Evolutionary conservation across 1,284 basidiomycete genomes (phyloP).

Genomic region (Bondarzewia mesenterica): DNA sequence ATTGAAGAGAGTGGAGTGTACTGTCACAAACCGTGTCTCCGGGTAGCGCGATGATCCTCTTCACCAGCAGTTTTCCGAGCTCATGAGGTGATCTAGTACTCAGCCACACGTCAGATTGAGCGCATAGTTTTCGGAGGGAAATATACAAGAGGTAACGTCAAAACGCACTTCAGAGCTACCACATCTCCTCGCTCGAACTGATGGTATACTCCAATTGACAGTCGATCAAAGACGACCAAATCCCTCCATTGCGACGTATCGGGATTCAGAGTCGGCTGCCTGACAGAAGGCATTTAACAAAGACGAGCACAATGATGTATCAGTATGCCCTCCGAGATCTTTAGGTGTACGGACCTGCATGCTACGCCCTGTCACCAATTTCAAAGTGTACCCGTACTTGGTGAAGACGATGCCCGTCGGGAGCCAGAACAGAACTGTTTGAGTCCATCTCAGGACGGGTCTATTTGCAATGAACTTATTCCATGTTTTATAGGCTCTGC

Average conservation of each 20-base stretch:
- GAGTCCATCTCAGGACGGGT: constrained; percentile 4
- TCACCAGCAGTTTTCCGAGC: constrained; percentile 46
- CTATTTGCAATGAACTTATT: too few relatives aligned
- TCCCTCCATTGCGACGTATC: constrained; percentile 55
- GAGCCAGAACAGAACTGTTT: constrained; percentile 41
- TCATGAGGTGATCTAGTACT: constrained; percentile 54
- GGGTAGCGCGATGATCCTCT: constrained; percentile 58
- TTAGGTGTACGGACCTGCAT: constrained; percentile 54
- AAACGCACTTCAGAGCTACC: constrained; percentile 46
- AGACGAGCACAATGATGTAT: neutral
- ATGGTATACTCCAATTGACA: constrained; percentile 29
- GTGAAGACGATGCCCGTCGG: constrained; percentile 44
- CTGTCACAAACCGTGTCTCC: constrained; percentile 40
- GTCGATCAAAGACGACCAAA: constrained; percentile 54
- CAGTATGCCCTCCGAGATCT: neutral
- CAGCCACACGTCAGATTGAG: too few relatives aligned
- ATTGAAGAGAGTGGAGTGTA: neutral
- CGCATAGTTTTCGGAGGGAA: too few relatives aligned
- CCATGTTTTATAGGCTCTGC: too few relatives aligned
- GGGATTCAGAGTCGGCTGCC: constrained; percentile 72
- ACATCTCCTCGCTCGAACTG: constrained; percentile 52
- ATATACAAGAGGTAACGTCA: neutral
- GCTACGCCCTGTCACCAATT: constrained; percentile 53
- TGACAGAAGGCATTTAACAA: constrained; percentile 17
- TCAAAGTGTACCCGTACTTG: constrained; percentile 44